These are phyloP conservation scores for Kwoniella pini DNA, from an alignment of 768 basidiomycete species.

Conservation along the genomic window DNA sequence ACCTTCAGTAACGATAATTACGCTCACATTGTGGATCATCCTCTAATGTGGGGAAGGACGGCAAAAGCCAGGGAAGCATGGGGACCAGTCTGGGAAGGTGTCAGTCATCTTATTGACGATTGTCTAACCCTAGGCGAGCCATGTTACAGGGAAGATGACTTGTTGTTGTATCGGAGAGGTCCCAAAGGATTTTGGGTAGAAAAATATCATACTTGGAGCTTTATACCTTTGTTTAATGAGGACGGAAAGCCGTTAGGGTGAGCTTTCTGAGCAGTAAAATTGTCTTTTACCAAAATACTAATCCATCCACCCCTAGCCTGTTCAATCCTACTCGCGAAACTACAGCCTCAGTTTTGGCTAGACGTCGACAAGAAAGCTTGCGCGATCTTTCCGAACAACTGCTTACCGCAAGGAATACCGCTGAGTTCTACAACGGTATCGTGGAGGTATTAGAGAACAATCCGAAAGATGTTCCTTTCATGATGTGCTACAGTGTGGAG, in stretches of 20 bases:
- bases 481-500: conserved; percentile 27
- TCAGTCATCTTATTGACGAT: conserved; percentile 15
- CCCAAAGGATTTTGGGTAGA: conserved; percentile 24
- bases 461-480: conserved; percentile 32
- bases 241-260: conserved; percentile 17
- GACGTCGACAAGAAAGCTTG: conserved; percentile 22
- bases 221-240: conserved; percentile 21
- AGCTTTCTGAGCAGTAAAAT: background rate
- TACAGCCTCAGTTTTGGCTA: conserved; percentile 26
- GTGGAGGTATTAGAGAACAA: conserved; percentile 21
- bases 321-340: conserved; percentile 31
- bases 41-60: conserved; percentile 20
- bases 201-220: conserved; percentile 36
- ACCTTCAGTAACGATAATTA: conserved; percentile 24
- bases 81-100: conserved; percentile 31
- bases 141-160: conserved; percentile 22
- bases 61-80: conserved; percentile 22
- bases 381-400: conserved; percentile 25
- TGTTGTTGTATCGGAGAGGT: conserved; percentile 24
- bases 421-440: conserved; percentile 21
- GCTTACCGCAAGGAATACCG: conserved; percentile 11
- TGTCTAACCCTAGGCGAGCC: conserved; percentile 16
- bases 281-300: background rate
- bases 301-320: background rate
- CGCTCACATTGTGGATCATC: conserved; percentile 26